phyloP scores from a whole-genome alignment of 2,329 filamentous ascomycete genomes.

The Reticulascus tulasneorum region DNA sequence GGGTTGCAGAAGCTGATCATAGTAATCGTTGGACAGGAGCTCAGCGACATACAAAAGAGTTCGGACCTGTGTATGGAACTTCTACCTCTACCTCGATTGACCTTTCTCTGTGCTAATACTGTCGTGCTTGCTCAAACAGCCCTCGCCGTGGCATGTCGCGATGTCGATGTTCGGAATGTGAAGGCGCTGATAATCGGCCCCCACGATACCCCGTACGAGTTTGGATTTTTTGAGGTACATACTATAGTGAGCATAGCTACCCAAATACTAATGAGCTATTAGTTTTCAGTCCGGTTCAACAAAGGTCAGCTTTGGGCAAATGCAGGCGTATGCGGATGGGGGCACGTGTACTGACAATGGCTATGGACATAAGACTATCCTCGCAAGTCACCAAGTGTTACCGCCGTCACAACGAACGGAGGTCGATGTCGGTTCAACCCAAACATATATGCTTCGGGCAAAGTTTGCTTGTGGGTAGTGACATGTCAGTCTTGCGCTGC shows the following conservation, averaged over 20 bases:
- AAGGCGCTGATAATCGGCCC: slow-evolving; percentile 87
- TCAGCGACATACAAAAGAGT: slow-evolving; percentile 78
- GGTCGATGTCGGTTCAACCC: slow-evolving; percentile 90
- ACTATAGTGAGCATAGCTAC: background rate
- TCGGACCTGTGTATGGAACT: slow-evolving; percentile 70
- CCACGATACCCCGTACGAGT: slow-evolving; percentile 92
- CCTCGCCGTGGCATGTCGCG: slow-evolving; percentile 80
- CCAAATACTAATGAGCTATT: slow-evolving; percentile 21
- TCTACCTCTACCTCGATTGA: background rate
- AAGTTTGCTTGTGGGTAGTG: slow-evolving; percentile 77
- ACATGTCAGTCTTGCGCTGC: background rate
- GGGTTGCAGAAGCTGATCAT: slow-evolving; percentile 6
- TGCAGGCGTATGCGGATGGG: too few species aligned
- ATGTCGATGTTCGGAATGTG: slow-evolving; percentile 84
- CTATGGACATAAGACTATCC: slow-evolving; percentile 68
- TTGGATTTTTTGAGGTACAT: slow-evolving; percentile 89
- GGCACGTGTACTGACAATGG: slow-evolving; percentile 5
- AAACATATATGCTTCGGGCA: slow-evolving; percentile 89
- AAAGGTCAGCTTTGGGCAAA: slow-evolving; percentile 51
- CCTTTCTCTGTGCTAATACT: slow-evolving; percentile 1
- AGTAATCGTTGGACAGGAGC: slow-evolving; percentile 57
- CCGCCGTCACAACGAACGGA: slow-evolving; percentile 79
- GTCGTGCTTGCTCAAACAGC: slow-evolving; percentile 42
- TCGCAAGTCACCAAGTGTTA: slow-evolving; percentile 56
- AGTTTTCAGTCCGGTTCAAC: slow-evolving; percentile 76